A percentile compares a stretch with the other conserved stretches of the same genome.
phyloP scores from a whole-genome alignment of 1,284 basidiomycete genomes.

The Leccinum subrobustum region DNA sequence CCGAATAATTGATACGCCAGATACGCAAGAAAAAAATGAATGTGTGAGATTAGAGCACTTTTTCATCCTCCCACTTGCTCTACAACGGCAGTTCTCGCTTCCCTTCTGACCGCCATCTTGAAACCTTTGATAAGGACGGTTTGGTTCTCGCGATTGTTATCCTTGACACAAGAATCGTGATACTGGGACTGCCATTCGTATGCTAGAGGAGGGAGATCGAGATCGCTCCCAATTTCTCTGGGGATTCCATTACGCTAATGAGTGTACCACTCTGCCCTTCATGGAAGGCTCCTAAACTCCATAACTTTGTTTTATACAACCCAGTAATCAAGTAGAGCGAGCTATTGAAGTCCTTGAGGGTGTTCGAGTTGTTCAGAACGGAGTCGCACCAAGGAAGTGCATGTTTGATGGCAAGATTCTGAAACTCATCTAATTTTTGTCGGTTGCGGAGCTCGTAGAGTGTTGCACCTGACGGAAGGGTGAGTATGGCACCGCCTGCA shows the following conservation, averaged over 20 bases:
- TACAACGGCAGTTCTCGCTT: background rate
- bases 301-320: constrained; percentile 2
- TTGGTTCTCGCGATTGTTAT: background rate
- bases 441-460: background rate
- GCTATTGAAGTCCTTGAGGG: too few species aligned
- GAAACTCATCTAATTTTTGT: background rate
- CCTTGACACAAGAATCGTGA: background rate
- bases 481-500: constrained; percentile 6
- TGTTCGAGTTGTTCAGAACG: background rate
- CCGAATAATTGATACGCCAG: too few species aligned
- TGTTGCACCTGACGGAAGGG: constrained; percentile 6
- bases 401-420: background rate
- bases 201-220: background rate
- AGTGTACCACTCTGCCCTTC: background rate
- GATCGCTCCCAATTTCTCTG: background rate
- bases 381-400: constrained; percentile 4
- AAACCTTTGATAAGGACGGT: background rate
- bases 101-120: background rate
- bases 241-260: background rate
- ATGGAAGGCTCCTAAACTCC: constrained; percentile 9
- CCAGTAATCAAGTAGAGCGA: constrained; percentile 8
- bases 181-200: background rate
- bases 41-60: background rate
- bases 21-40: background rate
- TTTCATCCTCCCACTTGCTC: background rate